These are phyloP conservation scores for Allium sativum DNA, from an alignment of 106 monocot genomes.

Conservation along the genomic window DNA sequence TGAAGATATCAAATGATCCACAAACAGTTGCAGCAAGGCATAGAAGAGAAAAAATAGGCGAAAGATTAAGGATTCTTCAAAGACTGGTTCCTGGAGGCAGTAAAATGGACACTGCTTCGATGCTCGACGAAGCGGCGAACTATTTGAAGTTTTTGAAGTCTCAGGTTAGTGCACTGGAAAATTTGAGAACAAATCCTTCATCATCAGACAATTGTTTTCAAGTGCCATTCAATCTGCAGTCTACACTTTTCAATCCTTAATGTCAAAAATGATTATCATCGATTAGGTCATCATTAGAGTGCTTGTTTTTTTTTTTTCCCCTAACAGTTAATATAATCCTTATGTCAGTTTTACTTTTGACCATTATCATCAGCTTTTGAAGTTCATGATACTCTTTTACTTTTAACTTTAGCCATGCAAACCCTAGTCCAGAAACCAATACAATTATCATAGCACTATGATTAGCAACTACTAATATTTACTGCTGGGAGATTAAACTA, in stretches of 20 bases:
- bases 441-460: neutral
- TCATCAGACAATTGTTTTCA: no score
- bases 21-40: slow-evolving; percentile 79
- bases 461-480: neutral
- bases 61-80: slow-evolving; percentile 56
- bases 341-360: neutral
- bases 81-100: slow-evolving; percentile 61
- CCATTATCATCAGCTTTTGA: neutral
- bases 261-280: no score
- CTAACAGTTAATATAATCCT: no score
- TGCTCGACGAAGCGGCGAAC: slow-evolving; percentile 85
- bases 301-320: neutral
- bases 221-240: neutral
- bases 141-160: slow-evolving; percentile 86
- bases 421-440: slow-evolving; percentile 4
- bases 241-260: neutral
- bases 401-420: slow-evolving; percentile 2
- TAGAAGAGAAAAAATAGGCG: slow-evolving; percentile 63
- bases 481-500: neutral
- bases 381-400: neutral
- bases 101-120: slow-evolving; percentile 89
- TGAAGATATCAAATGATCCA: slow-evolving; percentile 75
- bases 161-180: slow-evolving; percentile 48
- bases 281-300: neutral
- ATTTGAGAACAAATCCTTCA: slow-evolving; percentile 4